Evolutionary conservation across 1,284 basidiomycete species (phyloP).

Genomic region (Austroboletus novae-zelandiae): DNA sequence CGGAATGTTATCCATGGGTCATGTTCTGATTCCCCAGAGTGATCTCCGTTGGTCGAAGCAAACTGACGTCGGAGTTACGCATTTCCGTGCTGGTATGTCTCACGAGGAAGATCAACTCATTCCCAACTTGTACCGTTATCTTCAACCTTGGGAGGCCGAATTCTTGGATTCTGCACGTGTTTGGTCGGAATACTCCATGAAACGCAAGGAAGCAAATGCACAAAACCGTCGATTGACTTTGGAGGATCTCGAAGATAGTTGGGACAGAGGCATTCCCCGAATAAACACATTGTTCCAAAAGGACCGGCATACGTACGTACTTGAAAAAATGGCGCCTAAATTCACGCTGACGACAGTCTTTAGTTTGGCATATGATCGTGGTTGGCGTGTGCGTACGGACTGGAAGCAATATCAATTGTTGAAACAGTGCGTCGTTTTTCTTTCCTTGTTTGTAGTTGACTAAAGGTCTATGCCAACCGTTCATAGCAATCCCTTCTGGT

Average conservation of each 20-base stretch:
- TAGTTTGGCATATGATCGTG: constrained; percentile 95
- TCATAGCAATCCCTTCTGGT: constrained; percentile 91
- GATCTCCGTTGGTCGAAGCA: constrained; percentile 98
- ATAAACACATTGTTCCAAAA: constrained; percentile 99
- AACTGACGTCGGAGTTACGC: constrained; percentile 93
- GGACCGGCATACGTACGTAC: constrained; percentile 87
- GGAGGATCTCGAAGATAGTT: constrained; percentile 97
- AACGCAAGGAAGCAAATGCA: constrained; percentile 97
- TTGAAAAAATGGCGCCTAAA: constrained; percentile 36
- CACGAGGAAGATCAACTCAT: constrained; percentile 95
- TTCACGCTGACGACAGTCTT: constrained; percentile 43
- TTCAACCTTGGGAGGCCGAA: constrained; percentile 99
- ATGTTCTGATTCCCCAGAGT: constrained; percentile 96
- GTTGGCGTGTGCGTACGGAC: constrained; percentile 93
- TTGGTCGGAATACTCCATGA: constrained; percentile 99
- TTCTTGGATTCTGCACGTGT: constrained; percentile 98
- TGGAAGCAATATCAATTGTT: constrained; percentile 98
- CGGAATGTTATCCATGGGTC: constrained; percentile 99
- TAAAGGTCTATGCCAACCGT: constrained; percentile 2
- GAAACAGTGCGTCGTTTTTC: constrained; percentile 62
- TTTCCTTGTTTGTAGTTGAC: background rate
- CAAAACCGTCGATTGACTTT: constrained; percentile 95
- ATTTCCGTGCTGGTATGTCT: constrained; percentile 97
- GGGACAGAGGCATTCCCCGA: constrained; percentile 97
- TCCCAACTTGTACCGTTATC: constrained; percentile 96